Base-by-base conservation (phyloP, 352 stramenopile species). In the Globisporangium solare region DNA sequence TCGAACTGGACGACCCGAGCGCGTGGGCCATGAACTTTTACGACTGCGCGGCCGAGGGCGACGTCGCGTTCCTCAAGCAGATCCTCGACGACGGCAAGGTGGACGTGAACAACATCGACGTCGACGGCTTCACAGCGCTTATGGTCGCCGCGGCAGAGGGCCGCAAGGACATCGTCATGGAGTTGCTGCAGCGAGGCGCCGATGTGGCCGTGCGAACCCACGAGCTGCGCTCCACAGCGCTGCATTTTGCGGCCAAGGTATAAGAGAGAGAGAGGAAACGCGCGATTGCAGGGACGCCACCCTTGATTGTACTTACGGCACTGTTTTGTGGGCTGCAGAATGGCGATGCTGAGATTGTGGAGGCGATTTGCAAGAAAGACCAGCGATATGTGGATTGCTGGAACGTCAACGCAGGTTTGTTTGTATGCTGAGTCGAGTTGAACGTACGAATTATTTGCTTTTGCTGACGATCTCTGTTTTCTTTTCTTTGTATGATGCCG, bases 211-310 rank as follows among this genome's bases (percentile, higher is more conserved):
- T 86, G 17, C 77, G 74, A 12, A 94, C 83, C 12, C 76, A 88
- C 60, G 83, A 92, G 49, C 67, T 90, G 56, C 74, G 75, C 12
- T 91, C 81, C 39, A 89, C 74, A 15, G 83, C 81, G 40, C 65
- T 94, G 45, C 83, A 92, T 43, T 91, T 91, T 56, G 83, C 83
- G 20, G 83, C 83, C 55, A 92, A 92, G 67, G 83, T 90, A 47
- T 45, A 18, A 18, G 12, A 17, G 40, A n/a, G n/a, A 27, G 22
- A 18, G 12, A 17, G 40, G 14, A 22, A 27, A 27, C 24, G 24
- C 24, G 5, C 24, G 24, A 27, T 27, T 27, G 24, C 24, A 27
- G 5, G 24, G 24, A 27, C 5, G 24, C 5, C 24, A 27, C 24
- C 24, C 24, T 27, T 27, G 2, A 27, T 27, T 27, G 24, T 5